A percentile compares a stretch with the other conserved stretches of the same genome.
phyloP scores from a whole-genome alignment of 768 basidiomycete species.

The Rhodotorula taiwanensis region DNA sequence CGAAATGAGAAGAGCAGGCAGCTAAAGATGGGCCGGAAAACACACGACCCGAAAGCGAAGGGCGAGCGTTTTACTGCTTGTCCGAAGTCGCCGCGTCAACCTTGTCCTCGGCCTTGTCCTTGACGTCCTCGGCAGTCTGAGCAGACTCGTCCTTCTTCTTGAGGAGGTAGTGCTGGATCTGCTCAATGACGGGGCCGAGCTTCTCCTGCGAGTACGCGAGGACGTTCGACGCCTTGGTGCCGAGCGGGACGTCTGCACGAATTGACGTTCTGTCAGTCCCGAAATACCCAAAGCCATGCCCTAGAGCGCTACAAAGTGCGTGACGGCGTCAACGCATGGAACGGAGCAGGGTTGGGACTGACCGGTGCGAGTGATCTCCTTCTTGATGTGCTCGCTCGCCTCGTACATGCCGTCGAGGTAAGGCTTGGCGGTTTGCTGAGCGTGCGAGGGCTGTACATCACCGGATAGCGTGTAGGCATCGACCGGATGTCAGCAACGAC shows the following conservation, averaged over 20 bases:
- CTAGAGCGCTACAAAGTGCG: too few relatives aligned
- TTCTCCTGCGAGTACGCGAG: constrained; percentile 24
- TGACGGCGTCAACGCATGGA: too few relatives aligned
- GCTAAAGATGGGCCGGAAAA: not conserved
- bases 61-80: too few relatives aligned
- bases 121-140: not conserved
- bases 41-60: not conserved
- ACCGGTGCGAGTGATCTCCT: constrained; percentile 9
- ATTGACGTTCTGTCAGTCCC: not conserved
- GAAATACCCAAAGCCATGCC: too few relatives aligned
- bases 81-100: too few relatives aligned
- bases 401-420: constrained; percentile 8
- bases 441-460: constrained; percentile 3
- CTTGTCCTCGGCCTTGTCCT: constrained; percentile 1
- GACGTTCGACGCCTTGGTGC: constrained; percentile 13
- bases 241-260: constrained; percentile 15
- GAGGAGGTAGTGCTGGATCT: constrained; percentile 9
- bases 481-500: too few relatives aligned
- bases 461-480: not conserved
- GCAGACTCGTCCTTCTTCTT: constrained; percentile 14
- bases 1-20: too few relatives aligned
- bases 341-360: not conserved
- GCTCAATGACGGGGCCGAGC: constrained; percentile 20
- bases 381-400: constrained; percentile 11
- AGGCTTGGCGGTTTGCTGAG: constrained; percentile 15